Conservation (phyloP, 2,329 filamentous ascomycete species). For the Pleurostoma richardsiae region DNA sequence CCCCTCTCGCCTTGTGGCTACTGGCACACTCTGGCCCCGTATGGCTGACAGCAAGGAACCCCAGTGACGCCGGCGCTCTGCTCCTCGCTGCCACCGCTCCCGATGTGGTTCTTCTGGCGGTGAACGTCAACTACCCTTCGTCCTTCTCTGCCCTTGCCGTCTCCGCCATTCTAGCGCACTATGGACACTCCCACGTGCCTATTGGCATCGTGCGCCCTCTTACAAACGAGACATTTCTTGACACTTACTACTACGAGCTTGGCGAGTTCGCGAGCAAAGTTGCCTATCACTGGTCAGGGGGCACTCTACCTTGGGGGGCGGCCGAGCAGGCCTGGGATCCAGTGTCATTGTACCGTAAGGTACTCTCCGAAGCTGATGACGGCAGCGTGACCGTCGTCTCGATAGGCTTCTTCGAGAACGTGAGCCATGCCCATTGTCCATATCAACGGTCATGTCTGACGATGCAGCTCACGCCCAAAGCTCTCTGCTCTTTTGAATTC, state of each 20-base stretch:
- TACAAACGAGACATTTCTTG: slow-evolving; percentile 36
- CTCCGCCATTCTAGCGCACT: slow-evolving; percentile 34
- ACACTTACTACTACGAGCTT: slow-evolving; percentile 27
- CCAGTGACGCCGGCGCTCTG: slow-evolving; percentile 33
- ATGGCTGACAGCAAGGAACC: slow-evolving; percentile 1
- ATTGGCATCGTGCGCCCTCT: slow-evolving; percentile 34
- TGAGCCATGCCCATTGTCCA: slow-evolving; percentile 12
- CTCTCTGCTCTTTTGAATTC: slow-evolving; percentile 38
- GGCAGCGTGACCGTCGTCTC: slow-evolving; percentile 37
- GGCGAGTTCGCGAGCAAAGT: slow-evolving; percentile 42
- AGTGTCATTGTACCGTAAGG: slow-evolving; percentile 37
- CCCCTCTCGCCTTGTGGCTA: not conserved
- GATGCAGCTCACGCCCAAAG: too few relatives aligned
- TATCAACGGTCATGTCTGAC: too few relatives aligned
- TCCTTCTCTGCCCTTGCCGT: slow-evolving; percentile 33
- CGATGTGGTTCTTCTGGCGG: slow-evolving; percentile 28
- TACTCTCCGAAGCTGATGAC: slow-evolving; percentile 30
- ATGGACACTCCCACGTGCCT: slow-evolving; percentile 26
- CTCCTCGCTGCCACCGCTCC: slow-evolving; percentile 32
- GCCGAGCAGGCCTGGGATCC: slow-evolving; percentile 33
- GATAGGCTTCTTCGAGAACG: slow-evolving; percentile 39
- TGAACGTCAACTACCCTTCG: slow-evolving; percentile 35
- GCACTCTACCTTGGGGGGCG: slow-evolving; percentile 17
- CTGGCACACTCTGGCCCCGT: not conserved
- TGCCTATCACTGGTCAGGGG: slow-evolving; percentile 33